Percentiles rank a stretch among this genome's conserved stretches.
Evolutionary conservation across 2,329 filamentous ascomycete genomes (phyloP).

Genomic region (Trichoderma atroviride): DNA sequence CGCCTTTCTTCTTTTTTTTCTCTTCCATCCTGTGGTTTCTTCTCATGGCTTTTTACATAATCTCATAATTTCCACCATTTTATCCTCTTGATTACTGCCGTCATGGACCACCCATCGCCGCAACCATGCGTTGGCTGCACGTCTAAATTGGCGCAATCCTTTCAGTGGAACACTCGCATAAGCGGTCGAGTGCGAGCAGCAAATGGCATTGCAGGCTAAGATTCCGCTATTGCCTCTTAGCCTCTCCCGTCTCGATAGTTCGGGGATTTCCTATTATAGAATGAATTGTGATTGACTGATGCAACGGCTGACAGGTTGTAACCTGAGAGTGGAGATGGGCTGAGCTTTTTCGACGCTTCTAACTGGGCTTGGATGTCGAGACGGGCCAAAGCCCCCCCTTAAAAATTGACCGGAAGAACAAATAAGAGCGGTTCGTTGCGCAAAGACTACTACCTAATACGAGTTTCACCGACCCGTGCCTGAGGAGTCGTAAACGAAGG

Average conservation of each 20-base stretch:
- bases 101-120: no score
- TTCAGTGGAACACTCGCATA: neutral
- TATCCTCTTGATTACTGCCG: neutral
- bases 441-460: no score
- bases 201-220: neutral
- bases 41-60: no score
- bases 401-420: no score
- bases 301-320: constrained; percentile 9
- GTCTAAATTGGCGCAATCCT: neutral
- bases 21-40: no score
- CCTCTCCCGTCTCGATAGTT: constrained; percentile 15
- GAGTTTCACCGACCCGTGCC: no score
- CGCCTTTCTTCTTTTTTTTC: no score
- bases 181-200: neutral
- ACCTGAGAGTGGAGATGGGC: neutral
- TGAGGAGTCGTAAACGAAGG: no score
- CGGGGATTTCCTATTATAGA: constrained; percentile 26
- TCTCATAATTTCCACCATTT: no score
- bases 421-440: no score
- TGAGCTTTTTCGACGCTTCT: no score
- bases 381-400: neutral
- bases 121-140: neutral
- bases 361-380: neutral
- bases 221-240: neutral
- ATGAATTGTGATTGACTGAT: constrained; percentile 1